These are phyloP conservation scores for Pichia sp. DNA, from an alignment of 1,139 yeast species.

Conservation along the genomic window DNA sequence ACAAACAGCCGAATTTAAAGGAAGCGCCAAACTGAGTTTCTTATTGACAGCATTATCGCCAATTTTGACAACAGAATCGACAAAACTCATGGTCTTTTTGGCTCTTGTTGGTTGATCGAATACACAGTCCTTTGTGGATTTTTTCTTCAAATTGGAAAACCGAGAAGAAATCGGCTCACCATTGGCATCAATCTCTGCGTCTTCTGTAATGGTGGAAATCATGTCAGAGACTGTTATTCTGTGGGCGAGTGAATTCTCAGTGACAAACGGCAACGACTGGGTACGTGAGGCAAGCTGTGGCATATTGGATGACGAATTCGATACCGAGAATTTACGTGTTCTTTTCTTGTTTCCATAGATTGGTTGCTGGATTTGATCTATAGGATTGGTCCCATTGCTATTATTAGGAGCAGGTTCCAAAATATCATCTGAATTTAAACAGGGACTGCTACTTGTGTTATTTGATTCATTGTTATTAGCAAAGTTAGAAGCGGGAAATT, in stretches of 20 bases:
- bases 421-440: background rate
- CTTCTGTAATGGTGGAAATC: conserved; percentile 10
- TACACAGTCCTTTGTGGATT: conserved; percentile 1
- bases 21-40: background rate
- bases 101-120: conserved; percentile 21
- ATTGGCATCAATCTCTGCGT: conserved; percentile 17
- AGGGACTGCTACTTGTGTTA: background rate
- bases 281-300: conserved; percentile 26
- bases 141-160: conserved; percentile 19
- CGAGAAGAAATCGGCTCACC: conserved; percentile 23
- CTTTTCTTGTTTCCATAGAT: too few relatives aligned
- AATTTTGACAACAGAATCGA: conserved; percentile 23
- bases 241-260: conserved; percentile 24
- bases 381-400: conserved; percentile 11
- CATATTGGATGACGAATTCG: background rate
- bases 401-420: conserved; percentile 3
- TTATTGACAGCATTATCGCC: conserved; percentile 18
- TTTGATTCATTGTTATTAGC: too few relatives aligned
- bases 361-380: too few relatives aligned
- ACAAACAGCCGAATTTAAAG: conserved; percentile 14
- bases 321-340: background rate
- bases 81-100: conserved; percentile 22
- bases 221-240: conserved; percentile 23
- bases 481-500: too few relatives aligned
- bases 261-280: conserved; percentile 26